Evolutionary conservation across 148 eudicot genomes (phyloP).

Genomic region (Chenopodium suecicum): DNA sequence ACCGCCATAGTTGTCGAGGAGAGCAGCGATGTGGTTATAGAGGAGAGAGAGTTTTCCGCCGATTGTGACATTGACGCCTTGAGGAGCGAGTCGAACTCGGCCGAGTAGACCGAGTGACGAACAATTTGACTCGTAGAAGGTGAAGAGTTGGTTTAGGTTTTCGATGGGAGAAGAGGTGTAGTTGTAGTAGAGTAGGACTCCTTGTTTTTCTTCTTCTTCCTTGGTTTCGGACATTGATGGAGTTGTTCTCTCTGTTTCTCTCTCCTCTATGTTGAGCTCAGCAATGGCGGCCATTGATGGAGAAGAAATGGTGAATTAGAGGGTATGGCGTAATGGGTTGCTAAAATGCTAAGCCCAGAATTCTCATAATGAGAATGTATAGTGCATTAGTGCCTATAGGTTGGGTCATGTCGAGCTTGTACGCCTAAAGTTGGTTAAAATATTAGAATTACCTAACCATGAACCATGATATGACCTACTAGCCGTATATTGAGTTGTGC

Average conservation of each 20-base stretch:
- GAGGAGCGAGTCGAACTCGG: conserved; percentile 82
- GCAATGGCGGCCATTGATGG: conserved; percentile 3
- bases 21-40: conserved; percentile 60
- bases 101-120: conserved; percentile 82
- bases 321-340: background rate
- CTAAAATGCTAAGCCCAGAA: background rate
- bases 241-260: background rate
- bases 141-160: conserved; percentile 47
- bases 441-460: too few relatives aligned
- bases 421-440: too few relatives aligned
- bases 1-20: conserved; percentile 36
- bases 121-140: conserved; percentile 69
- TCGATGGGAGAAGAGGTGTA: conserved; percentile 50
- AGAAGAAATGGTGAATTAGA: background rate
- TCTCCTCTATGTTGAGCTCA: background rate
- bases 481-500: too few relatives aligned
- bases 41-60: conserved; percentile 70
- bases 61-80: conserved; percentile 91
- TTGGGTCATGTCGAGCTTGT: too few relatives aligned
- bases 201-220: conserved; percentile 31
- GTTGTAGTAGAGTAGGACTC: conserved; percentile 79
- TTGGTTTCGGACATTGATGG: background rate
- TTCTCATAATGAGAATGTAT: too few relatives aligned
- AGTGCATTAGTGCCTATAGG: too few relatives aligned
- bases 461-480: too few relatives aligned